Evolutionary conservation across 148 eudicot genomes (phyloP).

Genomic region (Camellia japonica): DNA sequence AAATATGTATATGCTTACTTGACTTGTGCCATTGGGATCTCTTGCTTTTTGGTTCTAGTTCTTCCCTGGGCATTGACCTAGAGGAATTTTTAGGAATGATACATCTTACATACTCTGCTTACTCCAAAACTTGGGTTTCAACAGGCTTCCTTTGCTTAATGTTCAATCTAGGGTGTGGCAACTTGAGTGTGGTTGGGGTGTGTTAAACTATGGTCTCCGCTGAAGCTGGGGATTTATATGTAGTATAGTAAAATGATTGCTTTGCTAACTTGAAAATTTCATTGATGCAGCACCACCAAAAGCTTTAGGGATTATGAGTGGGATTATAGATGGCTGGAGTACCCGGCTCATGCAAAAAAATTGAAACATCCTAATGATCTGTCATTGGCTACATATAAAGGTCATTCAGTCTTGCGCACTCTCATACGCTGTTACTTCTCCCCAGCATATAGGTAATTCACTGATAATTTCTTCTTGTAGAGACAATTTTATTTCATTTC

Average conservation of each 20-base stretch:
- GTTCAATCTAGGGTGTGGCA: no score
- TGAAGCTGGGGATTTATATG: not conserved
- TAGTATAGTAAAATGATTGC: not conserved
- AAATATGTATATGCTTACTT: not conserved
- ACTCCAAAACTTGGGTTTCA: not conserved
- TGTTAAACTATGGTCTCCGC: no score
- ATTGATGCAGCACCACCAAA: constrained; percentile 26
- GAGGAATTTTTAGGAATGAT: not conserved
- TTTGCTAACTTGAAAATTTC: constrained; percentile 1
- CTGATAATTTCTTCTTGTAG: not conserved
- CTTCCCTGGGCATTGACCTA: not conserved
- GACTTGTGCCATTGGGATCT: not conserved
- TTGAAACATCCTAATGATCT: constrained; percentile 66
- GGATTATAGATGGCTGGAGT: constrained; percentile 93
- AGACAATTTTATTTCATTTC: not conserved
- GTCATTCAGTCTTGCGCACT: constrained; percentile 84
- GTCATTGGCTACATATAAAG: constrained; percentile 79
- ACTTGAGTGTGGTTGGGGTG: no score
- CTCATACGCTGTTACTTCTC: constrained; percentile 92
- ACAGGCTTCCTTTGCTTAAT: no score
- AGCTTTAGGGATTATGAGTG: constrained; percentile 41
- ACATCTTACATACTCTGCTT: not conserved
- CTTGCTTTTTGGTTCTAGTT: not conserved
- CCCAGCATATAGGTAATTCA: constrained; percentile 61
- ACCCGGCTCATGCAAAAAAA: constrained; percentile 49